A percentile compares a stretch with the other conserved stretches of the same genome.
Conservation (phyloP, 1,284 basidiomycete species). For the Ustilago nuda region DNA sequence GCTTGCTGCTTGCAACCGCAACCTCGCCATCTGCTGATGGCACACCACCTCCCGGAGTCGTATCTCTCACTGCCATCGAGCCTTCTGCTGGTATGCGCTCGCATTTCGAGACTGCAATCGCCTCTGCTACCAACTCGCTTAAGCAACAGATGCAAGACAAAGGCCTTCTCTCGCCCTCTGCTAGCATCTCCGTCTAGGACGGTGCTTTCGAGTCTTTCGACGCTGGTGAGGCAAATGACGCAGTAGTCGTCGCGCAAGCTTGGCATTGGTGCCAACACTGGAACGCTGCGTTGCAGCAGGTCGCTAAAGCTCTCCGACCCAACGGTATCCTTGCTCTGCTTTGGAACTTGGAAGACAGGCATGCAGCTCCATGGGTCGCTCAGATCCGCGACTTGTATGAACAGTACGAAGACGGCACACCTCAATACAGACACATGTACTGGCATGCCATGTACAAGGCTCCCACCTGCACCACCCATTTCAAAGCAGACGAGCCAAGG, state of each 20-base stretch:
- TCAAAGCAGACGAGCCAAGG: constrained; percentile 34
- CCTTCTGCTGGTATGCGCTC: constrained; percentile 60
- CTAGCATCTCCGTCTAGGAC: constrained; percentile 45
- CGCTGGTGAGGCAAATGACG: constrained; percentile 45
- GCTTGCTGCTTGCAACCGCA: constrained; percentile 52
- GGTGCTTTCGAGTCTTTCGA: constrained; percentile 59
- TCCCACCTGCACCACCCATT: constrained; percentile 32
- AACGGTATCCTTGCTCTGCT: constrained; percentile 60
- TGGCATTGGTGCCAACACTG: constrained; percentile 66
- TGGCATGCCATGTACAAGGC: constrained; percentile 64
- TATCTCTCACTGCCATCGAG: constrained; percentile 48
- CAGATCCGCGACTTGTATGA: constrained; percentile 63
- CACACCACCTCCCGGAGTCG: constrained; percentile 36
- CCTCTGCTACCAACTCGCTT: constrained; percentile 23
- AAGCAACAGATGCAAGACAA: constrained; percentile 40
- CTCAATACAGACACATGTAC: constrained; percentile 63
- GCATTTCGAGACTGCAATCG: constrained; percentile 43
- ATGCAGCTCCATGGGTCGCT: constrained; percentile 61
- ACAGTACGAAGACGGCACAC: constrained; percentile 55
- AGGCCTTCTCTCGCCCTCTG: constrained; percentile 32
- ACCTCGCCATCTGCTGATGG: constrained; percentile 36
- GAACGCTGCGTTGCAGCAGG: constrained; percentile 44
- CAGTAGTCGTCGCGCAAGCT: constrained; percentile 63
- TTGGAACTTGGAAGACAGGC: constrained; percentile 66
- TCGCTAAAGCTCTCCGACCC: constrained; percentile 46